Evolutionary conservation across 352 stramenopile genomes (phyloP), one percentile per base, ranked within the genome.

Genomic region (Phytophthora syringae): DNA sequence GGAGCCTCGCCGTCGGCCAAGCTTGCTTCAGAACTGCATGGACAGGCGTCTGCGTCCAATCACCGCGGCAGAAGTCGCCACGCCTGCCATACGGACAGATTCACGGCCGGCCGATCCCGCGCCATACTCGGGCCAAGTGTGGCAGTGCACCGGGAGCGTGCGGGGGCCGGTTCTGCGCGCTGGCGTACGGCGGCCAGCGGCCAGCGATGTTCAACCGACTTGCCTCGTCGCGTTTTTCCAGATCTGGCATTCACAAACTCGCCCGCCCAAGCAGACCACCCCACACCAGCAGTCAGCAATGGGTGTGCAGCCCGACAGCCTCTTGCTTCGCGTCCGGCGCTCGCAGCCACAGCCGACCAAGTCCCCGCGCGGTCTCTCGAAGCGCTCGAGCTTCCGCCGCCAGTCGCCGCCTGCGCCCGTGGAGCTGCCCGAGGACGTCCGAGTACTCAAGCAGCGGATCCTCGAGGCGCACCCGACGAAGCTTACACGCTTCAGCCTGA

Each of bases 391-490:
- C 21, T 70, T 72, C 48, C 66, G 61, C 43, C 70, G 65, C 28
- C 65, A 65, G 7, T 40, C 45, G 11, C 49, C 65, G 21, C 48
- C 49, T 2, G 57, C n/a, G 45, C 24, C 50, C 30, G 43, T 75
- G 32, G 55, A 74, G 48, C 64, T 84, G 34, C 77, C 70, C 6
- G 44, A 70, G 36, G 79, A 84, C 56, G 77, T 75, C 20, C 67
- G 61, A 18, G 44, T 57, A 13, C 77, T 88, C 52, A 88, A 88
- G 66, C 45, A 78, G 44, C 67, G 70, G 47, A 88, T 88, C 64
- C 70, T 80, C 21, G 50, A 76, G 53, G 37, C 62, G 32, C 67
- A 86, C 64, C 77, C 69, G 21, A 39, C 32, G 62, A 88, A 88
- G 61, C 63, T 80, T 36, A 76, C 64, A 13, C 65, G 64, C 42